These are phyloP conservation scores for Trametes cinnabarina DNA, from an alignment of 768 basidiomycete genomes.

Conservation along the genomic window DNA sequence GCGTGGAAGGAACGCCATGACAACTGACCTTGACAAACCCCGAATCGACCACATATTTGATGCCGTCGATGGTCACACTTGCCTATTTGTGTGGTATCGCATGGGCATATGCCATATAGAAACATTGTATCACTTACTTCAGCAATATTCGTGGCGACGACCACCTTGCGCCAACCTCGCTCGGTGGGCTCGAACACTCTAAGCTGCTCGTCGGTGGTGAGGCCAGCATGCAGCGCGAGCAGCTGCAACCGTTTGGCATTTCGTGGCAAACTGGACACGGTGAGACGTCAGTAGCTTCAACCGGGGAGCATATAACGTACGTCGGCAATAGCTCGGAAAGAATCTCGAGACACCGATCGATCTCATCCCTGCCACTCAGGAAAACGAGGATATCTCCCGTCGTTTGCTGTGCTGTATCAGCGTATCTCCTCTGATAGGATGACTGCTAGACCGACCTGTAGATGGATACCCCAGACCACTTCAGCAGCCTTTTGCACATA, in stretches of 20 bases:
- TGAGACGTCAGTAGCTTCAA: neutral
- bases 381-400: conserved; percentile 92
- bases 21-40: conserved; percentile 87
- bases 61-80: conserved; percentile 94
- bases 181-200: conserved; percentile 77
- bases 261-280: conserved; percentile 45
- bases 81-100: conserved; percentile 48
- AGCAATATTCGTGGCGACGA: conserved; percentile 94
- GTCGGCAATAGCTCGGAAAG: conserved; percentile 74
- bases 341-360: conserved; percentile 82
- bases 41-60: conserved; percentile 90
- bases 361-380: conserved; percentile 94
- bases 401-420: conserved; percentile 52
- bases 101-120: too few species aligned
- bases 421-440: neutral
- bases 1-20: neutral
- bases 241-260: conserved; percentile 58
- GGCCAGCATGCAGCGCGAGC: conserved; percentile 84
- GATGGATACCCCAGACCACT: conserved; percentile 77
- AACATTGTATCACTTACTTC: conserved; percentile 49
- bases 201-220: conserved; percentile 85
- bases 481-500: conserved; percentile 82
- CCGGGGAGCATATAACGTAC: conserved; percentile 38
- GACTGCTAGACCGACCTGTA: conserved; percentile 50
- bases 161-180: conserved; percentile 80